Base-by-base conservation (phyloP, 257 asterid species). In the Forsythia suspensa region DNA sequence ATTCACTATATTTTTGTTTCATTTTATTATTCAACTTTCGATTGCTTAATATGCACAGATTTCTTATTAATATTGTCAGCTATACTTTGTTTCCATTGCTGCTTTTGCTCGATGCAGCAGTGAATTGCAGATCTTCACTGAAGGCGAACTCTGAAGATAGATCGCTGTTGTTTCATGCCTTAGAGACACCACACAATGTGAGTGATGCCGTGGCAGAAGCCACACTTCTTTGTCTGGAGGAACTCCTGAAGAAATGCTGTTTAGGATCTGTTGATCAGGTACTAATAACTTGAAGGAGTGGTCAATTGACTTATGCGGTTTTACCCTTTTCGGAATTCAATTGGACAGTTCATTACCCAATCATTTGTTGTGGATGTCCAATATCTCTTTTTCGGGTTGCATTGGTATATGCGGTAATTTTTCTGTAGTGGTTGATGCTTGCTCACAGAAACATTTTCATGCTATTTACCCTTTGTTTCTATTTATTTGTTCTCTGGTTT, bases 201-300 rank as follows among this genome's bases (percentile, higher is more conserved):
- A 86, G 90, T 77, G 99, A 96, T 81, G 78, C 85, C 12, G 92
- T 91, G 79, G 96, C 96, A 43, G 98, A 96, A 88, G 87, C 89
- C 40, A 89, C 87, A 20, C 81, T 94, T 68, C 89, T 81, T 71
- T 96, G 97, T 85, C 73, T 94, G 77, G 98, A 94, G 87, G 96
- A 91, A 82, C 90, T 96, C 72, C 90, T 96, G 81, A 83, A 73
- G 80, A 96, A 94, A 87, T 94, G 99, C 76, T 84, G 34, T 52
- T 48, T 92, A 61, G 93, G 87, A 84, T 92, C 98, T 39, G 80
- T 87, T 82, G 95, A 94, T 86, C 99, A 96, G 99, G 99, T 96
- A 88, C 55, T 46, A 37, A 55, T 43, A 74, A 63, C 36, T 72
- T 12, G 76, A 44, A 76, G 29, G 72, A 72, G 73, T 72, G 16